Evolutionary conservation across 1,284 basidiomycete genomes (phyloP).

Genomic region (Cutaneotrichosporon cutaneum): DNA sequence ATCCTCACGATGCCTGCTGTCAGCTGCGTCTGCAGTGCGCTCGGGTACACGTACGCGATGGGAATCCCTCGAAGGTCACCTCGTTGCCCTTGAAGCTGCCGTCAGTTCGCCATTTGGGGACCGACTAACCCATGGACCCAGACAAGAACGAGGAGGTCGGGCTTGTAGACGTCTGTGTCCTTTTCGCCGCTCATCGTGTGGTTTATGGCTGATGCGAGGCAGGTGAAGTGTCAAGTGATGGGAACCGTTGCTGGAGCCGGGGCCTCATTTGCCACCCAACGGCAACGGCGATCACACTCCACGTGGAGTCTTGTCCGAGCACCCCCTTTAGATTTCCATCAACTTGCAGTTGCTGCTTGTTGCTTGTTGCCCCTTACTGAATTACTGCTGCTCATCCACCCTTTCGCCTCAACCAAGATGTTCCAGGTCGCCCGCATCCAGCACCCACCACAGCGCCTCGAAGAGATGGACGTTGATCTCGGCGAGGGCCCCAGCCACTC

Average conservation of each 20-base stretch:
- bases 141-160: slow-evolving; percentile 50
- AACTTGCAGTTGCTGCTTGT: too few species aligned
- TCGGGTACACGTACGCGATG: slow-evolving; percentile 36
- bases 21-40: background rate
- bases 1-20: slow-evolving; percentile 70
- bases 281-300: background rate
- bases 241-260: background rate
- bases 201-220: background rate
- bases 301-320: slow-evolving; percentile 1
- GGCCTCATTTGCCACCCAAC: slow-evolving; percentile 14
- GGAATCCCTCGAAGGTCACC: slow-evolving; percentile 53
- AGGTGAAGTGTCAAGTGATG: background rate
- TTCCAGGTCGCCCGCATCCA: slow-evolving; percentile 35
- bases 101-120: too few species aligned
- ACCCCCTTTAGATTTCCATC: slow-evolving; percentile 12
- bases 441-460: slow-evolving; percentile 15
- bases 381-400: too few species aligned
- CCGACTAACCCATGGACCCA: slow-evolving; percentile 54
- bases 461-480: slow-evolving; percentile 24
- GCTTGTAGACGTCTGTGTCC: slow-evolving; percentile 21
- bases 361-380: background rate
- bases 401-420: too few species aligned
- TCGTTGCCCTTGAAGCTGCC: slow-evolving; percentile 54
- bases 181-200: background rate
- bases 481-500: slow-evolving; percentile 25